Conservation (phyloP, 2,329 filamentous ascomycete species). For the Colletotrichum sp. region DNA sequence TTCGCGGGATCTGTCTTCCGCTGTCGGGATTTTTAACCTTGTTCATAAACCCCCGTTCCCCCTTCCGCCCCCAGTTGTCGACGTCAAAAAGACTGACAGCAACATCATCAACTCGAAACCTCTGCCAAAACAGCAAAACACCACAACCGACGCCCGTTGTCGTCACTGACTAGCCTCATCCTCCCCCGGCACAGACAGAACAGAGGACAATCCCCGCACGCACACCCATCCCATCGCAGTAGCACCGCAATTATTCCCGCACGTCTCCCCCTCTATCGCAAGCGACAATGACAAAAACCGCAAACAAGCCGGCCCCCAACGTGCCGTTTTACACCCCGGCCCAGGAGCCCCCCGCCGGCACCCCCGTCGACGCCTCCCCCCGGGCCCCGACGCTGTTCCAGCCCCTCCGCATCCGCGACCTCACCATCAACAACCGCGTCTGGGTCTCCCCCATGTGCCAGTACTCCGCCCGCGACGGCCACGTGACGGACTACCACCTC, state of each 20-base stretch:
- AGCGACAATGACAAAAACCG: slow-evolving; percentile 28
- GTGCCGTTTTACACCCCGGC: slow-evolving; percentile 60
- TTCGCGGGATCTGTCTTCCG: background rate
- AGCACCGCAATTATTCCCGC: background rate
- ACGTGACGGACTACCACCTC: slow-evolving; percentile 81
- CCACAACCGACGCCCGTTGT: background rate
- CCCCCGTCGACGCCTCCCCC: slow-evolving; percentile 40
- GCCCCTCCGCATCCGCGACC: slow-evolving; percentile 58
- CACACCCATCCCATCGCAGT: background rate
- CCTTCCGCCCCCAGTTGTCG: background rate
- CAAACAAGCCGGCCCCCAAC: slow-evolving; percentile 45
- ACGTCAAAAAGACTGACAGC: background rate
- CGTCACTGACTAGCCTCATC: background rate
- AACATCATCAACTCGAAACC: slow-evolving; percentile 14
- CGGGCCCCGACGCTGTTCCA: slow-evolving; percentile 59
- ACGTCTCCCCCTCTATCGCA: background rate
- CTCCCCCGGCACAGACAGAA: background rate
- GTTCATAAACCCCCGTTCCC: background rate
- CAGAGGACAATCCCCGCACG: background rate
- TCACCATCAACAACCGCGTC: slow-evolving; percentile 62
- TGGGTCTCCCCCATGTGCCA: slow-evolving; percentile 67
- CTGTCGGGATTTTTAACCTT: background rate
- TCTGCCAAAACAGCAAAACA: background rate
- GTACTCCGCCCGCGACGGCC: slow-evolving; percentile 64
- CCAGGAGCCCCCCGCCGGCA: slow-evolving; percentile 56